Base-by-base conservation (phyloP, 176 grass and related monocot species). In the Aegilops bicornis region DNA sequence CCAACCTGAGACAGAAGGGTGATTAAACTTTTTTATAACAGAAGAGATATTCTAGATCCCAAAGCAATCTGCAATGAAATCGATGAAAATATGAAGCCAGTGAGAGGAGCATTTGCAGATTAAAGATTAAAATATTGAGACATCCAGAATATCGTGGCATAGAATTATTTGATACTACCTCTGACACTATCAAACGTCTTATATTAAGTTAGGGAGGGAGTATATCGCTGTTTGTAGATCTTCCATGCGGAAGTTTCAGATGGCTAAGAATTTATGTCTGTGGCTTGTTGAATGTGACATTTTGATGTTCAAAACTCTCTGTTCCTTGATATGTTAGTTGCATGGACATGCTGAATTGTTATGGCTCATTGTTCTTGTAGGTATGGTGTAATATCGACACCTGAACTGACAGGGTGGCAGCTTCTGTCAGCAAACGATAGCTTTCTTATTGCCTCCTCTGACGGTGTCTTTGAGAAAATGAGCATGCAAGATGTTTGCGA, bases 401-500 rank as follows among this genome's bases (percentile, higher is more conserved):
- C 96, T 74, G 93, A 98, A 78, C 48, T 98, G 23, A 91, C 89
- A 88, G 93, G 78, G 82, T 98, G 96, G 96, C 77, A 88, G 65
- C 43, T 82, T 86, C 85, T 98, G 65, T 94, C 88, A 70, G 70
- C 82, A 69, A 98, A 95, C 88, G 96, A 98, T 77, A 95, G 73
- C 79, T 95, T 93, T 86, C 81, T 98, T 80, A 89, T 98, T 76
- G 91, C 84, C 3, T 85, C 92, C 25, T 98, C 96, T 84, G 96
- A 98, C 83, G 96, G 93, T 17, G 63, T 98, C 64, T 88, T 98
- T 86, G 93, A 98, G 78, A 98, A 98, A 76, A 87, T 95, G 84
- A 95, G 90, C 29, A 92, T 82, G 68, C 93, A 98, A 91, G 96
- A 98, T 56, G 91, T 93, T 65, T 98, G 96, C 61, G 93, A 98